phyloP scores from a whole-genome alignment of 2,329 filamentous ascomycete species.

The Trichoderma arundinaceum region DNA sequence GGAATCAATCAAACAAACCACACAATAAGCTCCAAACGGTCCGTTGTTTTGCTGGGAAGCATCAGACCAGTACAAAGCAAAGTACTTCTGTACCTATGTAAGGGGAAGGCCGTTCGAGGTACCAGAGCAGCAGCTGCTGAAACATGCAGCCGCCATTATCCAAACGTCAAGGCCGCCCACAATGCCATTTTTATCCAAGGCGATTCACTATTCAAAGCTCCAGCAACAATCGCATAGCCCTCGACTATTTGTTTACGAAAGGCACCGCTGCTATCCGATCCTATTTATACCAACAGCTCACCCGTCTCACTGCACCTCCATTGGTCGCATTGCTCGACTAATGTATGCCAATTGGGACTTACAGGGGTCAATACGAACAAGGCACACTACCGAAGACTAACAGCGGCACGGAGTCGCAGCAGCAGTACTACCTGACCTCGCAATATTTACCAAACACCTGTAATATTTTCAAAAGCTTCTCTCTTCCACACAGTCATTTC shows the following conservation, averaged over 20 bases:
- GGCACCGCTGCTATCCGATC: background rate
- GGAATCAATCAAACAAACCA: constrained; percentile 7
- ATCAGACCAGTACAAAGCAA: no score
- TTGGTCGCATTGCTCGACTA: constrained; percentile 23
- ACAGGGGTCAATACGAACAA: constrained; percentile 30
- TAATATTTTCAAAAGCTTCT: background rate
- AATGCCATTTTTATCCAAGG: no score
- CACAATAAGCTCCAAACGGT: background rate
- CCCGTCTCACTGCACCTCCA: constrained; percentile 13
- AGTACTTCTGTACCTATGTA: no score
- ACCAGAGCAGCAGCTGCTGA: no score
- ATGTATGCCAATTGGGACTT: constrained; percentile 22
- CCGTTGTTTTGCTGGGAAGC: no score
- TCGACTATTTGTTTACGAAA: background rate
- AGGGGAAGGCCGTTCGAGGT: no score
- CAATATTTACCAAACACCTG: constrained; percentile 17
- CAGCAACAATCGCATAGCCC: background rate
- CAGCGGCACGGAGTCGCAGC: constrained; percentile 1
- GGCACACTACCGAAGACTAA: constrained; percentile 11
- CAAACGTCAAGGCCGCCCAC: no score
- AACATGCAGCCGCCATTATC: no score
- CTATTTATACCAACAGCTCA: constrained; percentile 22
- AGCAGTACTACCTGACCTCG: constrained; percentile 2
- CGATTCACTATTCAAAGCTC: no score
- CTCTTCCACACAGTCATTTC: background rate